Base-by-base conservation (phyloP, 116 monocot genomes). In the Posidonia oceanica region DNA sequence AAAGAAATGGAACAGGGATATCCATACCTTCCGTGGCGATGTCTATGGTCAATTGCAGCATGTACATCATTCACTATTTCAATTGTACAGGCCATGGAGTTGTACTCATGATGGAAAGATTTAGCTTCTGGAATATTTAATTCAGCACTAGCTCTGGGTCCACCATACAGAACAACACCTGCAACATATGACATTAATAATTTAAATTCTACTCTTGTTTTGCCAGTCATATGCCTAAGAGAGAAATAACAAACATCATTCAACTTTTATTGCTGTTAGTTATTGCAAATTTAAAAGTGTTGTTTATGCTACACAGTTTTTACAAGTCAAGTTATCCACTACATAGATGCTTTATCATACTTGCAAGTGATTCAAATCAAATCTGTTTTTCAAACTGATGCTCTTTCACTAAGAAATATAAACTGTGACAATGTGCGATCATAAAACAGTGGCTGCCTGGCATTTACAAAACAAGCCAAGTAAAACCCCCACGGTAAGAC, bases 31-130 rank as follows among this genome's bases (percentile, higher is more conserved):
- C 97, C 97, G 80, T 92, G 81, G 2, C 61, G 57, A 85, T 92
- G 83, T 83, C 92, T 97, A 76, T 97, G 97, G 58, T 92, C 75
- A 71, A 97, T 81, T 59, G 97, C 97, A 69, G 85, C 77, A 78
- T 67, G 54, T 14, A 92, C 85, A 74, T 85, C 85, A 77, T 97
- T 91, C 52, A 97, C 92, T 64, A 97, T 72, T 75, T 97, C 92
- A 75, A 97, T 22, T 20, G 92, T 82, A 73, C 92, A 97, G 74
- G 86, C 89, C 87, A 92, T 65, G 51, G 97, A 87, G 77, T 77
- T 92, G 73, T 89, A 97, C 73, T 97, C 97, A 69, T 92, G 87
- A 82, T 87, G 87, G 64, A 97, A 84, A 53, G 87, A 82, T 7
- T 63, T 44, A 44, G 85, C 80, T 69, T 68, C 60, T 42, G 87